Conservation (phyloP, 139 green algal genomes). For the Picochlorum sp. region DNA sequence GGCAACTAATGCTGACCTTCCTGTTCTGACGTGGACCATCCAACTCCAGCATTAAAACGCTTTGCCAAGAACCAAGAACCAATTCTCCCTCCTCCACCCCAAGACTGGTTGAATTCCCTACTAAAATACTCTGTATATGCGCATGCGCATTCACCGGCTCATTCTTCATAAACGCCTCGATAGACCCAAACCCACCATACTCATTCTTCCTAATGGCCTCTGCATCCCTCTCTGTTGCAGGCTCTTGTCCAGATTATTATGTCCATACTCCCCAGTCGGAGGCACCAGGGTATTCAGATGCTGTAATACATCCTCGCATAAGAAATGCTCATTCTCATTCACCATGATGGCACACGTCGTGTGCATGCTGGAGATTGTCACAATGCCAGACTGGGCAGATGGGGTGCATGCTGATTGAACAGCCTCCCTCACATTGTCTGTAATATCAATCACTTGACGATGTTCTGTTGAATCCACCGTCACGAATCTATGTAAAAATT, state of each 20-base stretch:
- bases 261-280: neutral
- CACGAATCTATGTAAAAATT: no score
- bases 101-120: neutral
- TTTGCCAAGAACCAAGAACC: neutral
- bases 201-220: neutral
- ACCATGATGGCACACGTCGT: neutral
- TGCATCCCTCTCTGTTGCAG: neutral
- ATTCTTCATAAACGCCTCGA: neutral
- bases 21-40: neutral
- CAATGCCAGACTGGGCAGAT: no score
- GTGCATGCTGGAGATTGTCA: neutral
- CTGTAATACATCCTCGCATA: neutral
- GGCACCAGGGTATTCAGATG: neutral
- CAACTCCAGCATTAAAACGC: neutral
- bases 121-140: neutral
- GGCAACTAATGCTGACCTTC: neutral
- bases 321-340: slow-evolving; percentile 2
- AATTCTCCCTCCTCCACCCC: neutral
- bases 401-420: no score
- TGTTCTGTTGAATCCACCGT: no score
- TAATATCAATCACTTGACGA: no score
- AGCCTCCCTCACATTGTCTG: no score
- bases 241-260: neutral
- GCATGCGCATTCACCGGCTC: neutral
- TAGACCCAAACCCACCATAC: neutral